Evolutionary conservation across 163 green algal species (phyloP), one percentile per base, ranked within the genome.

Genomic region (Scenedesmus sp.): DNA sequence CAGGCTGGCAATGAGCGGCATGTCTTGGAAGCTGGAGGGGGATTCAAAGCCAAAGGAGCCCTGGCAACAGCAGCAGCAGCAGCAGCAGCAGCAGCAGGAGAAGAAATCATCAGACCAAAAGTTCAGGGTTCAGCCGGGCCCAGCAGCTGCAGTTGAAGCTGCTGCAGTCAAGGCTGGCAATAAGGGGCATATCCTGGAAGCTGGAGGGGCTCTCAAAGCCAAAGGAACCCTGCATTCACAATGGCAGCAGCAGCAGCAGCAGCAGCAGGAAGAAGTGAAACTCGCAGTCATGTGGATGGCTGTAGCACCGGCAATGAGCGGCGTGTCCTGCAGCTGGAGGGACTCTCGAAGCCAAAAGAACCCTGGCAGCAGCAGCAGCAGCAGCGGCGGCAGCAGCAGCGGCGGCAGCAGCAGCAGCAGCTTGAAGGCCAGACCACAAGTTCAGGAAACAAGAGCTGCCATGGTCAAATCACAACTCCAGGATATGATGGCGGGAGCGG

Each of bases 71-170:
- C 12, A 7, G 66, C 66, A 76, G 15, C 66, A 13, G 66, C 66
- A 34, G 66, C 16, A 7, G 66, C 66, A 76, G 66, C 66, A 46
- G 34, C 34, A 46, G 34, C 34, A 46, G 34, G 34, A 46, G 34
- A 46, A 46, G 34, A 46, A 46, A 46, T 46, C 0, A 0, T 46
- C 34, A 46, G 34, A 46, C 34, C 34, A 46, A 46, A 46, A 46
- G 34, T 46, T 46, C 34, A 46, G 34, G 34, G 34, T 46, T 46
- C 1, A 87, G 62, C 2, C 74, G n/a, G 0, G 13, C 26, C 87
- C 89, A 92, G 64, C 81, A 85, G 70, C 26, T 70, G 70, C 89
- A 84, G 64, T 79, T 79, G 67, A 52, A 88, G 54, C n/a, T 7
- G 23, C 5, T 62, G 84, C 84, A 88, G 84, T 81, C 59, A 1